Percentiles rank a stretch among this genome's conserved stretches.
phyloP scores from a whole-genome alignment of 1,284 basidiomycete species.

The Clitocybe nebularis region DNA sequence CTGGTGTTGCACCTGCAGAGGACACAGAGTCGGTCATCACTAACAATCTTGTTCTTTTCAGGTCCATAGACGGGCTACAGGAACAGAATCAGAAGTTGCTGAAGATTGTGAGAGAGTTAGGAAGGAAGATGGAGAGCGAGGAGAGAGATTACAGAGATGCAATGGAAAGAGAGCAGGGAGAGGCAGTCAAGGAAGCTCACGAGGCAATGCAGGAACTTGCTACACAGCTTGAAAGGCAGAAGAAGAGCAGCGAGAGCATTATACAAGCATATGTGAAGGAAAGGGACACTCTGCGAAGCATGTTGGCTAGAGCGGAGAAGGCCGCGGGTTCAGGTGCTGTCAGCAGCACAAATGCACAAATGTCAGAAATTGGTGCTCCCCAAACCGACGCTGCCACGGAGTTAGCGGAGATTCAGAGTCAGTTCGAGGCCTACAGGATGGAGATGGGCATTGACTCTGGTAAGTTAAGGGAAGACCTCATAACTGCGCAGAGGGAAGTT shows the following conservation, averaged over 20 bases:
- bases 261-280: constrained; percentile 84
- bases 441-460: constrained; percentile 77
- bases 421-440: constrained; percentile 73
- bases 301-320: constrained; percentile 56
- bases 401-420: constrained; percentile 67
- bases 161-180: constrained; percentile 69
- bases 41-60: constrained; percentile 87
- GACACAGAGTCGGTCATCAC: constrained; percentile 81
- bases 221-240: constrained; percentile 68
- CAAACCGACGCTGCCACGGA: constrained; percentile 41
- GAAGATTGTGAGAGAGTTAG: constrained; percentile 78
- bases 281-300: constrained; percentile 78
- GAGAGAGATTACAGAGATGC: constrained; percentile 66
- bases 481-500: constrained; percentile 61
- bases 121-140: constrained; percentile 72
- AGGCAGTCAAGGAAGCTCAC: constrained; percentile 84
- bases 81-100: constrained; percentile 89
- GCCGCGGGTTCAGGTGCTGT: constrained; percentile 20
- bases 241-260: constrained; percentile 63
- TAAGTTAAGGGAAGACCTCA: constrained; percentile 67
- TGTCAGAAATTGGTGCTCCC: constrained; percentile 6
- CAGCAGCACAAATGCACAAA: constrained; percentile 31
- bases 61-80: constrained; percentile 76
- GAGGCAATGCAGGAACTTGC: constrained; percentile 81
- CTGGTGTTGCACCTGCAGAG: constrained; percentile 38